Evolutionary conservation across 2,329 filamentous ascomycete genomes (phyloP), one percentile per base, ranked within the genome.

Genomic region (Claviceps sorghi): DNA sequence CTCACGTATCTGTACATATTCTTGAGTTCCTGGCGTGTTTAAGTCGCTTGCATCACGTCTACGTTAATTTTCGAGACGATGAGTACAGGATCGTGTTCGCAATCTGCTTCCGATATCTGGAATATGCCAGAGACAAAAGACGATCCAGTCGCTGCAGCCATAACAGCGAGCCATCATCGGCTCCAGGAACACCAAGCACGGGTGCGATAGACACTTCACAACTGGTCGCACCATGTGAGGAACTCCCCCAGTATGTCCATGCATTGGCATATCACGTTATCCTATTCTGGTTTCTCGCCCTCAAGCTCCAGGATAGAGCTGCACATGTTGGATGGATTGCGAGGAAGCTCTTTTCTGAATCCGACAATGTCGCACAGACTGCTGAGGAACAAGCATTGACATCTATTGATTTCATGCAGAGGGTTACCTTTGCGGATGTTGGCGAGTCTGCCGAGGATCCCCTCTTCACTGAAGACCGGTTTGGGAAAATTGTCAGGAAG

Each of bases 61-160:
- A 90, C 63, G 82, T 88, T 62, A 94, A 95, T 62, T 87, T 96
- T 64, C 80, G 87, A 50, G 84, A 94, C 59, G 88, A 95, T 43
- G 90, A 97, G 61, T 96, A 91, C 66, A 86, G 88, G 56, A 89
- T 88, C 51, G 87, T 97, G 1, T 97, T 98, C 64, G 93, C 87
- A 10, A 94, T 98, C 47, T 96, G 89, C 62, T 89, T 95, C 65
- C 83, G 89, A 50, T 97, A 96, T 64, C 73, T 98, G 41, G 88
- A 97, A 60, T 91, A 90, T 55, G 88, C 90, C 0, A 77, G 88
- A 57, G 87, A 91, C 53, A 78, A 76, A 61, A 75, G 74, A 55
- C 71, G 72, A 49, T 65, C 68, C 42, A 72, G 70, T 48, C 69
- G 74, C 46, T 69, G 66, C 55, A 76, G 70, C 59, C 66, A 71